These are phyloP conservation scores for Hortaea sp. DNA, from an alignment of 2,329 filamentous ascomycete genomes.

Conservation along the genomic window DNA sequence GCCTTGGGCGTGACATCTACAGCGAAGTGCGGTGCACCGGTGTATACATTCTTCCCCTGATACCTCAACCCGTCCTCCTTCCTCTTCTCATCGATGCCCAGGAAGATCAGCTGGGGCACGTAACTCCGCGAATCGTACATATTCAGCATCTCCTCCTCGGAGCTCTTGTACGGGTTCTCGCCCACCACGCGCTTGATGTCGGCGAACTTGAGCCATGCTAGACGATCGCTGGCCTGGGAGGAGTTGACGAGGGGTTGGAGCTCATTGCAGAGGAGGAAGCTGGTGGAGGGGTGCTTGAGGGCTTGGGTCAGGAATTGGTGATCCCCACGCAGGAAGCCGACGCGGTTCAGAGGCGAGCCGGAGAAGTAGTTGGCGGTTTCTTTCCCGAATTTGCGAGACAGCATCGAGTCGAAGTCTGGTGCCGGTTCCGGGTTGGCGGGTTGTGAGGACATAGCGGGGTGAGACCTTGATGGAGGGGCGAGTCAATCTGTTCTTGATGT, in stretches of 20 bases:
- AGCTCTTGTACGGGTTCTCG: conserved; percentile 56
- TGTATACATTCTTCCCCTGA: conserved; percentile 56
- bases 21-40: conserved; percentile 77
- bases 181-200: conserved; percentile 65
- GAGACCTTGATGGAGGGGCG: conserved; percentile 4
- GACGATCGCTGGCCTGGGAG: conserved; percentile 33
- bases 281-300: conserved; percentile 53
- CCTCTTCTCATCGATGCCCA: conserved; percentile 64
- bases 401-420: conserved; percentile 54
- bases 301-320: conserved; percentile 59
- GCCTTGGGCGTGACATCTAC: conserved; percentile 69
- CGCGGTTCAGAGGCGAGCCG: conserved; percentile 63
- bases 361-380: conserved; percentile 80
- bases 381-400: conserved; percentile 66
- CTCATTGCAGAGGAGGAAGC: conserved; percentile 70
- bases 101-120: conserved; percentile 65
- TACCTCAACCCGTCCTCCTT: conserved; percentile 46
- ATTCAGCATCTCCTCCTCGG: conserved; percentile 63
- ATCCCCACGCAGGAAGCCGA: conserved; percentile 67
- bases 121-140: conserved; percentile 62
- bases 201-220: conserved; percentile 58
- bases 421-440: conserved; percentile 48
- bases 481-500: not conserved
- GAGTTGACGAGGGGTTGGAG: conserved; percentile 59
- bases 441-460: conserved; percentile 9